A percentile compares a stretch with the other conserved stretches of the same genome.
Conservation (phyloP, 129 eudicot species). For the Gnaphalium uliginosum region DNA sequence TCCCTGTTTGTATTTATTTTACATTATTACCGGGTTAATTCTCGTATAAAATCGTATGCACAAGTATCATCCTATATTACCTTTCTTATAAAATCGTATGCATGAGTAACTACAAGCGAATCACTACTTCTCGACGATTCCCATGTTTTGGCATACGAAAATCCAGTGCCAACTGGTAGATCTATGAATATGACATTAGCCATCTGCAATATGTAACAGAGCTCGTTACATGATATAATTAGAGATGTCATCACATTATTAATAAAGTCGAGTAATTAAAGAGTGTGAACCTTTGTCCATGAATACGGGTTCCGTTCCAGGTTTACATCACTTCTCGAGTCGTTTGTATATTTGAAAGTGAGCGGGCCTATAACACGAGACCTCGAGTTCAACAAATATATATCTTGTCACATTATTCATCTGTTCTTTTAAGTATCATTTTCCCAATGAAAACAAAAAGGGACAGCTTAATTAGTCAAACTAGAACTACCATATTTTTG, state of each 20-base stretch:
- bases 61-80: neutral
- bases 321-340: conserved; percentile 29
- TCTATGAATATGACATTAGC: conserved; percentile 38
- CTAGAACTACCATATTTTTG: no score
- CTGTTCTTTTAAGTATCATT: no score
- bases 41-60: no score
- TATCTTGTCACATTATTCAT: no score
- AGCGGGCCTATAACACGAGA: conserved; percentile 30
- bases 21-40: no score
- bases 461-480: no score
- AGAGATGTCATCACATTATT: neutral
- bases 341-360: conserved; percentile 16
- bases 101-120: conserved; percentile 28
- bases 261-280: neutral
- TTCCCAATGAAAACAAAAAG: no score
- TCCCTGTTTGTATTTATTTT: no score
- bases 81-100: conserved; percentile 30
- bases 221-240: neutral
- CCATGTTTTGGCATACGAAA: conserved; percentile 33
- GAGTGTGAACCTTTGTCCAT: conserved; percentile 39
- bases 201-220: conserved; percentile 21
- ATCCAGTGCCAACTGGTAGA: conserved; percentile 42
- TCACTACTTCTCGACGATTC: conserved; percentile 22
- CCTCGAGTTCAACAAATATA: neutral
- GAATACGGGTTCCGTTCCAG: conserved; percentile 39